Percentiles rank a stretch among this genome's conserved stretches.
Evolutionary conservation across 129 eudicot species (phyloP).

Genomic region (Saussurea involucrata): DNA sequence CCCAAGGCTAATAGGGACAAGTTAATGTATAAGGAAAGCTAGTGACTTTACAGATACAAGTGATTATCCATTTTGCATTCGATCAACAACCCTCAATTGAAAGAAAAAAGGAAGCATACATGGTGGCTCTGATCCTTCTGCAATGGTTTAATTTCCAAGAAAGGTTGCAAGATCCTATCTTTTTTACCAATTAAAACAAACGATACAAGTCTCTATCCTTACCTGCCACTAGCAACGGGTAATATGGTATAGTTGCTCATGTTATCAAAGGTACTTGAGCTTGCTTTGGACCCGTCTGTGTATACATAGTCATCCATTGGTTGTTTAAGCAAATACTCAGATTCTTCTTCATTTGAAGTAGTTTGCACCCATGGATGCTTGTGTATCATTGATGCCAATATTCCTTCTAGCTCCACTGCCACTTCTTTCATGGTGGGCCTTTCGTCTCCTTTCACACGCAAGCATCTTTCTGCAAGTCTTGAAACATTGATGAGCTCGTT

Average conservation of each 20-base stretch:
- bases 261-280: conserved; percentile 16
- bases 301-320: background rate
- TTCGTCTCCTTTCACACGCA: conserved; percentile 30
- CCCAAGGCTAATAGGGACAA: too few species aligned
- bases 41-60: too few species aligned
- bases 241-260: conserved; percentile 13
- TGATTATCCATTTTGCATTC: too few species aligned
- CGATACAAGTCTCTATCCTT: background rate
- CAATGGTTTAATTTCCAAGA: too few species aligned
- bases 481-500: conserved; percentile 20
- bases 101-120: too few species aligned
- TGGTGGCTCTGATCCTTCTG: too few species aligned
- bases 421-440: conserved; percentile 43
- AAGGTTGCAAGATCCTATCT: too few species aligned
- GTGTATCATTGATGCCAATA: conserved; percentile 20
- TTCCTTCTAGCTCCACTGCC: conserved; percentile 31
- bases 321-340: conserved; percentile 19
- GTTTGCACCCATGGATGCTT: conserved; percentile 37
- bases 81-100: too few species aligned
- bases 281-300: background rate
- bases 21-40: too few species aligned
- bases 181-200: too few species aligned
- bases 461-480: conserved; percentile 25
- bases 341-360: conserved; percentile 12
- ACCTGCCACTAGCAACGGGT: conserved; percentile 25